phyloP scores from a whole-genome alignment of 352 stramenopile species.

The Globisporangium orthogonon region DNA sequence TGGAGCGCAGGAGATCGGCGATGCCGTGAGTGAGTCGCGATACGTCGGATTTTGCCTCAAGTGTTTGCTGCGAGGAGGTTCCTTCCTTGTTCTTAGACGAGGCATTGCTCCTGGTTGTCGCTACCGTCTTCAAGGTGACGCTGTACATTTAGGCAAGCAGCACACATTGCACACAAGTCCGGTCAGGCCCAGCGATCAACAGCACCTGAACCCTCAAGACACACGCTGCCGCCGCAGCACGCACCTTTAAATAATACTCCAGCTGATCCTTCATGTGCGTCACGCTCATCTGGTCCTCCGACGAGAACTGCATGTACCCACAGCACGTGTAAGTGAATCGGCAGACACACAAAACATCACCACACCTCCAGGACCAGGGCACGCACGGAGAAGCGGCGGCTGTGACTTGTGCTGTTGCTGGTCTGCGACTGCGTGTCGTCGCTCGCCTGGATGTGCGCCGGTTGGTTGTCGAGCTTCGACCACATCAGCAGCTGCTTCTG shows the following conservation, averaged over 20 bases:
- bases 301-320: conserved; percentile 26
- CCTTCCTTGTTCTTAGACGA: conserved; percentile 4
- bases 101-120: conserved; percentile 9
- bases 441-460: conserved; percentile 30
- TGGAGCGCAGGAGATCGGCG: no score
- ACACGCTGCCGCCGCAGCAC: background rate
- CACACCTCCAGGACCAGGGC: background rate
- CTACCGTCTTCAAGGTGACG: conserved; percentile 27
- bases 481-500: conserved; percentile 81
- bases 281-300: conserved; percentile 49
- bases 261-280: conserved; percentile 74
- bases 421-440: conserved; percentile 59
- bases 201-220: background rate
- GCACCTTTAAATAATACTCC: conserved; percentile 85
- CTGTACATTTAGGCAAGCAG: conserved; percentile 6
- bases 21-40: no score
- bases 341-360: background rate
- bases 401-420: conserved; percentile 42
- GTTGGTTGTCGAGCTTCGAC: conserved; percentile 55
- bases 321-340: background rate
- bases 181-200: background rate
- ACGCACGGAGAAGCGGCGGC: conserved; percentile 39
- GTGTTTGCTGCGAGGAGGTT: background rate
- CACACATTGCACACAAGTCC: conserved; percentile 8
- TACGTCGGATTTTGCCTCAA: background rate